Evolutionary conservation across 768 basidiomycete genomes (phyloP).

Genomic region (Mycena latifolia): DNA sequence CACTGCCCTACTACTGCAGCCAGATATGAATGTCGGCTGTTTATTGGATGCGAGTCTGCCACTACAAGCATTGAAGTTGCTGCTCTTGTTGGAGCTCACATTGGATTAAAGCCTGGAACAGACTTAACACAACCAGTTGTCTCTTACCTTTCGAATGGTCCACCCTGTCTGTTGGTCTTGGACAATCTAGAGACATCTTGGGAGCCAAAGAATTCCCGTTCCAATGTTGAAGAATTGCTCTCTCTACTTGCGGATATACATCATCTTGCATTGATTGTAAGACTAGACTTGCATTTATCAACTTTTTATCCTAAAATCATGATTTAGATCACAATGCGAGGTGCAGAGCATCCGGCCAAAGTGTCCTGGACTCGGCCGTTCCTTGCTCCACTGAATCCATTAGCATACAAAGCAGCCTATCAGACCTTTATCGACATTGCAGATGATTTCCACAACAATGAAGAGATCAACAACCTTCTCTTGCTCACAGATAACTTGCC

Average conservation of each 20-base stretch:
- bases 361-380: too few relatives aligned
- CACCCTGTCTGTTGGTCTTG: not conserved
- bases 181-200: slow-evolving; percentile 12
- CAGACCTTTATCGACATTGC: slow-evolving; percentile 5
- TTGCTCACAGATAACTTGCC: slow-evolving; percentile 18
- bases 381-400: not conserved
- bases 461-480: slow-evolving; percentile 1
- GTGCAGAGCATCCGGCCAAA: too few relatives aligned
- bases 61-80: not conserved
- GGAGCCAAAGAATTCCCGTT: not conserved
- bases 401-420: not conserved
- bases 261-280: not conserved
- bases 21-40: not conserved
- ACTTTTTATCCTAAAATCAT: too few relatives aligned
- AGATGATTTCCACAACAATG: not conserved
- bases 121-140: not conserved
- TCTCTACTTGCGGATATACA: not conserved
- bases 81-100: not conserved
- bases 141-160: not conserved
- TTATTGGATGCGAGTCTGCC: not conserved
- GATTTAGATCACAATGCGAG: too few relatives aligned
- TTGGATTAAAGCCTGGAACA: not conserved
- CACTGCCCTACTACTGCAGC: not conserved
- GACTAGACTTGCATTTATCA: too few relatives aligned
- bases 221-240: not conserved